A percentile compares a stretch with the other conserved stretches of the same genome.
Conservation (phyloP, 345 rosid genomes). For the Sapria himalayana region DNA sequence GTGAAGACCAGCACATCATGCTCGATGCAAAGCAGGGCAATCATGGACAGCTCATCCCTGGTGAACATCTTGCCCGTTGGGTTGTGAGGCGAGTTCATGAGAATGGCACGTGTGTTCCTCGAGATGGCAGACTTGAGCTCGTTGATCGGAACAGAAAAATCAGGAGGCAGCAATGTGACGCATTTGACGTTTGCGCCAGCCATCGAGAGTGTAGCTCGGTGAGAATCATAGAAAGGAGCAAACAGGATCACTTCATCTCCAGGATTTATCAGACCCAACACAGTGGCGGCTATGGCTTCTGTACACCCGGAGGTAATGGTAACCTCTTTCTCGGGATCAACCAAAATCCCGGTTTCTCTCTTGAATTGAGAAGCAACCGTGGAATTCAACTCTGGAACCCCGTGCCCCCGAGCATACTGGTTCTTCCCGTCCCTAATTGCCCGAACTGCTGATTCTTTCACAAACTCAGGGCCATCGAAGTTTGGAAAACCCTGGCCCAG, state of each 20-base stretch:
- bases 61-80: conserved; percentile 96
- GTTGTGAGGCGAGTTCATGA: conserved; percentile 79
- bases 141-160: conserved; percentile 45
- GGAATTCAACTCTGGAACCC: conserved; percentile 48
- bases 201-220: conserved; percentile 92
- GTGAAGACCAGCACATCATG: conserved; percentile 66
- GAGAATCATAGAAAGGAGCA: conserved; percentile 86
- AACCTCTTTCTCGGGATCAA: conserved; percentile 77
- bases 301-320: conserved; percentile 93
- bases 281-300: conserved; percentile 81
- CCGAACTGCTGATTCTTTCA: conserved; percentile 82
- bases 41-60: conserved; percentile 38
- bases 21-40: conserved; percentile 64
- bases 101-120: conserved; percentile 60
- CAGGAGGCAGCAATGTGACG: conserved; percentile 67
- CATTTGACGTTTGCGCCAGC: conserved; percentile 70
- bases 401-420: conserved; percentile 86
- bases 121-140: conserved; percentile 59
- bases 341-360: conserved; percentile 48
- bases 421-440: conserved; percentile 80
- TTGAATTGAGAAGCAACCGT: conserved; percentile 52
- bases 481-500: conserved; percentile 95
- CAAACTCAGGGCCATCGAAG: conserved; percentile 91
- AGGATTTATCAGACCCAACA: conserved; percentile 74
- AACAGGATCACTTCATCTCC: conserved; percentile 85